Evolutionary conservation across 106 monocot species (phyloP).

Genomic region (Allium cepa): DNA sequence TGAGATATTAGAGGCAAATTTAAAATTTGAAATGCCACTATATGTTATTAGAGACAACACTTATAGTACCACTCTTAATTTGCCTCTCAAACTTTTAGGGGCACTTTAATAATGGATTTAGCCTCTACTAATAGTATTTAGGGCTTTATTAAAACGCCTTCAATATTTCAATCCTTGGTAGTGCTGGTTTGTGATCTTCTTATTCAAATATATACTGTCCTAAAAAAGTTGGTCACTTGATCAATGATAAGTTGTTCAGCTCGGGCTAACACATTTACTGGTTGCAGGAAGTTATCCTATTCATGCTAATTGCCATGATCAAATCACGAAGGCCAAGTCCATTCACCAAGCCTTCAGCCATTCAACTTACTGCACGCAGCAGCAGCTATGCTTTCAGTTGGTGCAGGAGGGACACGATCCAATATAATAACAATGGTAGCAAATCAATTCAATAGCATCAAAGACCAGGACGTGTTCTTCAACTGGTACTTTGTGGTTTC

Average conservation of each 20-base stretch:
- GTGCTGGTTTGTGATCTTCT: slow-evolving; percentile 8
- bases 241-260: no score
- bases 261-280: no score
- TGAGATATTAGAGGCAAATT: slow-evolving; percentile 21
- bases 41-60: no score
- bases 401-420: slow-evolving; percentile 11
- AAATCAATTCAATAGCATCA: not conserved
- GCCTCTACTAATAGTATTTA: no score
- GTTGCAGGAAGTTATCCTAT: slow-evolving; percentile 3
- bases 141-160: no score
- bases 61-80: no score
- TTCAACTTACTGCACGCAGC: slow-evolving; percentile 1
- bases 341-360: not conserved
- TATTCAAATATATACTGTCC: no score
- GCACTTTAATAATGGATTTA: no score
- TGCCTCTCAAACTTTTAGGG: no score
- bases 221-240: no score
- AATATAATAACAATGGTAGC: slow-evolving; percentile 8
- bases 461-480: slow-evolving; percentile 5
- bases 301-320: slow-evolving; percentile 9
- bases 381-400: not conserved
- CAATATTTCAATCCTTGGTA: no score
- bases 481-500: slow-evolving; percentile 6
- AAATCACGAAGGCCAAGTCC: slow-evolving; percentile 2
- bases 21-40: no score